Evolutionary conservation across 352 stramenopile species (phyloP).

Genomic region (Phytophthora multivora): DNA sequence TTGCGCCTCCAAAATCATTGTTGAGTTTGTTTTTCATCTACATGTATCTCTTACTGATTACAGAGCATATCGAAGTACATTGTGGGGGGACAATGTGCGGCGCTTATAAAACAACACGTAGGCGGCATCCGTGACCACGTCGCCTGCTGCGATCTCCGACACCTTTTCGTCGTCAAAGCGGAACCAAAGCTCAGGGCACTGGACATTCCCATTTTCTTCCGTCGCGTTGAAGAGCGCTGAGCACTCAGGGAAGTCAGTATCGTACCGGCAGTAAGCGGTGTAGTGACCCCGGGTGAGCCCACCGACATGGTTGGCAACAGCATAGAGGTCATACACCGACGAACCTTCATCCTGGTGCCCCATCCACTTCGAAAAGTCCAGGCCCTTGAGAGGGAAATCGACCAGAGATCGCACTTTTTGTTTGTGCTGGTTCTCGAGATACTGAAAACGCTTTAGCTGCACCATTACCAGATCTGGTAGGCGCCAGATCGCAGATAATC

Average conservation of each 20-base stretch:
- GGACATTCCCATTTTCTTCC: slow-evolving; percentile 40
- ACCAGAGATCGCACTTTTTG: slow-evolving; percentile 85
- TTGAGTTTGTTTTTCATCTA: slow-evolving; percentile 8
- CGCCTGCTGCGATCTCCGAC: slow-evolving; percentile 64
- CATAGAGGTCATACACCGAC: slow-evolving; percentile 95
- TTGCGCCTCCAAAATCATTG: slow-evolving; percentile 19
- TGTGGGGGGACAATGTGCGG: slow-evolving; percentile 71
- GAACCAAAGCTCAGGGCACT: slow-evolving; percentile 72
- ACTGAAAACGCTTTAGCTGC: slow-evolving; percentile 90
- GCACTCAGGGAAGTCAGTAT: slow-evolving; percentile 68
- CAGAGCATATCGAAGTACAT: slow-evolving; percentile 69
- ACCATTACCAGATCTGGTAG: slow-evolving; percentile 87
- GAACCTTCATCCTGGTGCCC: slow-evolving; percentile 32
- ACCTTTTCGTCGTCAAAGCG: slow-evolving; percentile 88
- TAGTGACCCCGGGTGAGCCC: slow-evolving; percentile 96
- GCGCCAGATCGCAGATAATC: slow-evolving; percentile 70
- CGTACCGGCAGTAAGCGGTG: slow-evolving; percentile 82
- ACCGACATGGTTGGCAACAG: slow-evolving; percentile 98
- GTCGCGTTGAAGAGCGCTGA: slow-evolving; percentile 47
- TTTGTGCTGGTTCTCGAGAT: slow-evolving; percentile 83
- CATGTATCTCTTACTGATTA: slow-evolving; percentile 47
- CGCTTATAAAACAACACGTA: slow-evolving; percentile 94
- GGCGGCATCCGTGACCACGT: slow-evolving; percentile 83
- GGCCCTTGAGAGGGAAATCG: slow-evolving; percentile 76
- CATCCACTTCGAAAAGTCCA: slow-evolving; percentile 85